phyloP scores from a whole-genome alignment of 2,329 filamentous ascomycete species.

The Aspergillus piperis region DNA sequence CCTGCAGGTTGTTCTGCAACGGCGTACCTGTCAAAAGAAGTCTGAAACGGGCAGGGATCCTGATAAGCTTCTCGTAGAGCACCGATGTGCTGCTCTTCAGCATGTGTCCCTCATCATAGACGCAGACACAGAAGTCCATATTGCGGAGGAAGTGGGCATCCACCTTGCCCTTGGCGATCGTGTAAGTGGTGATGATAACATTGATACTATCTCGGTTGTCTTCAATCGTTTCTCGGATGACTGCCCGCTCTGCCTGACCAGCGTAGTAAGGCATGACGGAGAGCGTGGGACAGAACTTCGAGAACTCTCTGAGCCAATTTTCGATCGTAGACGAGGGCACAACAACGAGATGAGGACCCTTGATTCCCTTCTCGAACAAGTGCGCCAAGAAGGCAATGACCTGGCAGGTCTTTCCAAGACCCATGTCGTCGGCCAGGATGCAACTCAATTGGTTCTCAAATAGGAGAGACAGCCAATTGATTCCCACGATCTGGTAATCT shows the following conservation, averaged over 20 bases:
- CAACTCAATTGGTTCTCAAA: slow-evolving; percentile 79
- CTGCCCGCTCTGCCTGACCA: slow-evolving; percentile 64
- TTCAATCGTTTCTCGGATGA: slow-evolving; percentile 67
- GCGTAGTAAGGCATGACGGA: slow-evolving; percentile 74
- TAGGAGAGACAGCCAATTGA: slow-evolving; percentile 90
- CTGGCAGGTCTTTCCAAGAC: slow-evolving; percentile 90
- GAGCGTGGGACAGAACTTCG: slow-evolving; percentile 77
- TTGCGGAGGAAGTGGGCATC: slow-evolving; percentile 66
- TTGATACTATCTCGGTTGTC: slow-evolving; percentile 66
- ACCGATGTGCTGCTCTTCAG: slow-evolving; percentile 86
- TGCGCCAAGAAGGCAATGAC: slow-evolving; percentile 90
- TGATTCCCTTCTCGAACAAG: slow-evolving; percentile 67
- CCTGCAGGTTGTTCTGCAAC: slow-evolving; percentile 92
- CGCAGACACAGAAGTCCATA: slow-evolving; percentile 60
- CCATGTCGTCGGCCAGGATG: slow-evolving; percentile 97
- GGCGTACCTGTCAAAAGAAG: slow-evolving; percentile 88
- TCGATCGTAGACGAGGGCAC: slow-evolving; percentile 92
- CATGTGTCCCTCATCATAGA: slow-evolving; percentile 94
- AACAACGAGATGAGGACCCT: slow-evolving; percentile 78
- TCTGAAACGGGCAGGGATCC: slow-evolving; percentile 78
- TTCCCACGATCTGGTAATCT: slow-evolving; percentile 87
- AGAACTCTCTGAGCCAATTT: slow-evolving; percentile 92
- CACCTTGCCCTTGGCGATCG: slow-evolving; percentile 61
- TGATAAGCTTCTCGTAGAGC: slow-evolving; percentile 75
- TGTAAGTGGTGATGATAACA: slow-evolving; percentile 72